A percentile compares a stretch with the other conserved stretches of the same genome.
phyloP scores from a whole-genome alignment of 2,329 filamentous ascomycete species.

The Fusarium pseudonygamai region DNA sequence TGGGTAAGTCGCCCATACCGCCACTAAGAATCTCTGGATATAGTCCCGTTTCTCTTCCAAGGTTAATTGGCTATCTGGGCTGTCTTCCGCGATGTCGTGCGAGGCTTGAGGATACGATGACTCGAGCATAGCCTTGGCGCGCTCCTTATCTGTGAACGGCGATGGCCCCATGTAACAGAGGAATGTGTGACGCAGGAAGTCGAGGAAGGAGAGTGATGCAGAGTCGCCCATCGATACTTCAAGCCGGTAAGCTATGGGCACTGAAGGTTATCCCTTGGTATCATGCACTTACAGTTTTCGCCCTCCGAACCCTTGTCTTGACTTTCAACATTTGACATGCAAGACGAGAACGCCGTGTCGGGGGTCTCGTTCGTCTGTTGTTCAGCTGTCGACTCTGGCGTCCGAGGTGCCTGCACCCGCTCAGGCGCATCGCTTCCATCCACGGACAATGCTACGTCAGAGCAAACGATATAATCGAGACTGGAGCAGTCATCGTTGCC shows the following conservation, averaged over 20 bases:
- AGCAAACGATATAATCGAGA: neutral
- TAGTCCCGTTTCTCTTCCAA: neutral
- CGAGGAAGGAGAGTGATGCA: neutral
- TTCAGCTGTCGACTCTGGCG: neutral
- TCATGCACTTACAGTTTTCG: neutral
- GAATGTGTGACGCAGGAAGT: neutral
- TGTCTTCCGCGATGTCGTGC: rapidly evolving
- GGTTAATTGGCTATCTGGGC: neutral
- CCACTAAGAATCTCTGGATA: neutral
- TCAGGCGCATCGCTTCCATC: rapidly evolving
- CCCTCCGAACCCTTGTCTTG: neutral
- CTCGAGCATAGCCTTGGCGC: neutral
- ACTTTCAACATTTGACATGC: neutral
- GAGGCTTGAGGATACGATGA: neutral
- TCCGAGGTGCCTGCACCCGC: neutral
- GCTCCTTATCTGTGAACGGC: neutral
- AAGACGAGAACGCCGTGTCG: neutral
- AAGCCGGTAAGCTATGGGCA: neutral
- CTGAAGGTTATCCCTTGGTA: no score
- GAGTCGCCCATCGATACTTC: neutral
- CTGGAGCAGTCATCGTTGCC: neutral
- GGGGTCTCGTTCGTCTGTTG: neutral
- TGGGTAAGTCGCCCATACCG: neutral
- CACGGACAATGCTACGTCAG: rapidly evolving
- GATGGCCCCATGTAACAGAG: neutral